Conservation (phyloP, 2,329 filamentous ascomycete genomes). For the Boeremia exigua region DNA sequence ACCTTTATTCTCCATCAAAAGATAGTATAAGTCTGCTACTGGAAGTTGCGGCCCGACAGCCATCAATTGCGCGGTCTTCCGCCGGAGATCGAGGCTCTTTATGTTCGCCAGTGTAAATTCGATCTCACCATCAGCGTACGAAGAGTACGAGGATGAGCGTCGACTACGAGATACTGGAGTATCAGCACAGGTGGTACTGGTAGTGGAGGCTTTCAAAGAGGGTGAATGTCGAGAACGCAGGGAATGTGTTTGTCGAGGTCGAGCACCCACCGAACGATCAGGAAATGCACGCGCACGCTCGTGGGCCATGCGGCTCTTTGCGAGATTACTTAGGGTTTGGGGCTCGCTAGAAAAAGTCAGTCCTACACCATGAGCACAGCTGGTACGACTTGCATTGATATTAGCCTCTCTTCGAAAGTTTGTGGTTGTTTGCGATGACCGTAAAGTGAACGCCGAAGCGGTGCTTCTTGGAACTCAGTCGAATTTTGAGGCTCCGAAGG, state of each 20-base stretch:
- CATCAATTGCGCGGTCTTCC: conserved; percentile 27
- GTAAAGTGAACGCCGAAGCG: background rate
- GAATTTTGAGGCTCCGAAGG: background rate
- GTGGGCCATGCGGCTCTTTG: background rate
- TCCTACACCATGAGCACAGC: background rate
- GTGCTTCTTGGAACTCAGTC: background rate
- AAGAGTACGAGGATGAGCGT: background rate
- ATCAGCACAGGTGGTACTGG: background rate
- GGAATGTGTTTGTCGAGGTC: background rate
- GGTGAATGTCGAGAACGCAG: too few relatives aligned
- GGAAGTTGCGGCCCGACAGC: conserved; percentile 24
- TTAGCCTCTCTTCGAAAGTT: background rate
- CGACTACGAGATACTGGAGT: background rate
- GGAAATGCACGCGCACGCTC: background rate
- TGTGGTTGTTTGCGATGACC: background rate
- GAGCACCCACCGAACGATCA: background rate
- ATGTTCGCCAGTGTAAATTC: conserved; percentile 23
- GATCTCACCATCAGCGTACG: background rate
- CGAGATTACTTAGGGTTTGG: background rate
- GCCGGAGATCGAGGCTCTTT: conserved; percentile 14
- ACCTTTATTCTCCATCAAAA: conserved; percentile 22
- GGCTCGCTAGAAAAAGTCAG: background rate
- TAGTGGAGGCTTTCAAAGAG: background rate
- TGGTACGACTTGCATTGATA: background rate
- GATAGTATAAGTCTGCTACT: conserved; percentile 21